These are phyloP conservation scores for Discostella stelligeroides DNA, from an alignment of 108 stramenopile genomes.

Conservation along the genomic window DNA sequence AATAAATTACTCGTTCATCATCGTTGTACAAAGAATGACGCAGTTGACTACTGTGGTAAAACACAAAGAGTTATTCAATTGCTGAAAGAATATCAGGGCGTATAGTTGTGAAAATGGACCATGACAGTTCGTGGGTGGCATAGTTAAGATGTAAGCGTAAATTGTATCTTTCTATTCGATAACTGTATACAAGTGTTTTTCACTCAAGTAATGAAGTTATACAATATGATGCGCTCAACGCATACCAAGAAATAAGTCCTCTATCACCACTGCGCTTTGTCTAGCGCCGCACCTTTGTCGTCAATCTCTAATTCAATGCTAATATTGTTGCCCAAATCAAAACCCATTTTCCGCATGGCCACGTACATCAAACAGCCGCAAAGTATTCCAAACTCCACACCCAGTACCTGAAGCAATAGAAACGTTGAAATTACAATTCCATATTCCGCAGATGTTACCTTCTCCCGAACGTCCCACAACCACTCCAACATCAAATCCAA, in stretches of 20 bases:
- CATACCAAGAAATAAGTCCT: no score
- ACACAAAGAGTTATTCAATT: no score
- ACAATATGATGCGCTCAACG: no score
- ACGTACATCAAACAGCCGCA: conserved; percentile 69
- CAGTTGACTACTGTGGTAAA: neutral
- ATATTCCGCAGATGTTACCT: conserved; percentile 81
- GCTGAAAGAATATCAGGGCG: no score
- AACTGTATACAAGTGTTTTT: no score
- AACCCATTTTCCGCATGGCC: conserved; percentile 46
- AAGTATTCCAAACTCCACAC: conserved; percentile 89
- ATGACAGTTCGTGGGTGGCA: no score
- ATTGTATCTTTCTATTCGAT: no score
- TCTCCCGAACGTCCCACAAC: conserved; percentile 87
- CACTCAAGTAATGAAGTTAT: no score
- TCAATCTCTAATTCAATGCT: conserved; percentile 8
- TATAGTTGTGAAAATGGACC: no score
- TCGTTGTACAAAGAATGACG: neutral
- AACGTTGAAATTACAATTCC: conserved; percentile 84
- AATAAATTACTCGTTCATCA: conserved; percentile 1
- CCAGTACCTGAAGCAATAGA: conserved; percentile 74
- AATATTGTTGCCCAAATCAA: conserved; percentile 29
- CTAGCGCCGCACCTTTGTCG: neutral
- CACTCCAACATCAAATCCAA: conserved; percentile 95
- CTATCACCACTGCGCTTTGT: neutral
- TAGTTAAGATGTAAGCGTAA: no score